Evolutionary conservation across 768 basidiomycete genomes (phyloP).

Genomic region (Rhizopogon vesiculosus): DNA sequence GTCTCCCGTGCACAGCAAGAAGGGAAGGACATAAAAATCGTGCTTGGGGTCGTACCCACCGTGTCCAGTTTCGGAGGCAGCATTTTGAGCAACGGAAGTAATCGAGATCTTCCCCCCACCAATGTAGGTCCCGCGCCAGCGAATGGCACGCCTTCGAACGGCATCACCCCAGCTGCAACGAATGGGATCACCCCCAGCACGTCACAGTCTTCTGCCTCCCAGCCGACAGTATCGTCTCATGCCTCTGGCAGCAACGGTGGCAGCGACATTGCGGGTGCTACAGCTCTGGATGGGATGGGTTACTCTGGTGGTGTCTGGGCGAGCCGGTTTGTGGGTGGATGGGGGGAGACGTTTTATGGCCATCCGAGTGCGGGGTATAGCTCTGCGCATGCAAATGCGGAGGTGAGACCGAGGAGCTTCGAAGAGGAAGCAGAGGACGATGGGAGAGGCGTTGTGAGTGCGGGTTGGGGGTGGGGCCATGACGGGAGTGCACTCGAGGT

Average conservation of each 20-base stretch:
- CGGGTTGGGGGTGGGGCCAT: constrained; percentile 74
- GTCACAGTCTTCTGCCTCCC: constrained; percentile 15
- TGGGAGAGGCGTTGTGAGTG: constrained; percentile 57
- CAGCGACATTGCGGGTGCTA: constrained; percentile 24
- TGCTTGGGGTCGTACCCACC: constrained; percentile 36
- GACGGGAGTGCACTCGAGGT: constrained; percentile 77
- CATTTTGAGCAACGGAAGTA: constrained; percentile 39
- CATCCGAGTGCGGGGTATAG: constrained; percentile 25
- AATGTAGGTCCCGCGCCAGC: constrained; percentile 12
- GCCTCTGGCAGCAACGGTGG: constrained; percentile 4
- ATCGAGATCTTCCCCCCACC: constrained; percentile 11
- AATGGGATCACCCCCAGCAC: constrained; percentile 15
- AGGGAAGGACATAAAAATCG: constrained; percentile 35
- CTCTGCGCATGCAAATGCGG: not conserved
- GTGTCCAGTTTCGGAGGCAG: constrained; percentile 39
- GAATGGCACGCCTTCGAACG: constrained; percentile 16
- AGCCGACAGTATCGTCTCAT: constrained; percentile 17
- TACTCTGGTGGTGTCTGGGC: constrained; percentile 30
- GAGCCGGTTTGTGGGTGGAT: constrained; percentile 38
- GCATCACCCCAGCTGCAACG: constrained; percentile 8
- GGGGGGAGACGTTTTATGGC: constrained; percentile 31
- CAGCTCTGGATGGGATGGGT: constrained; percentile 16
- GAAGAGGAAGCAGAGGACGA: constrained; percentile 45
- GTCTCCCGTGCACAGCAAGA: constrained; percentile 32
- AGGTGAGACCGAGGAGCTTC: constrained; percentile 22